Conservation (phyloP, 163 green algal genomes). For the Trebouxiophyceae sp. region DNA sequence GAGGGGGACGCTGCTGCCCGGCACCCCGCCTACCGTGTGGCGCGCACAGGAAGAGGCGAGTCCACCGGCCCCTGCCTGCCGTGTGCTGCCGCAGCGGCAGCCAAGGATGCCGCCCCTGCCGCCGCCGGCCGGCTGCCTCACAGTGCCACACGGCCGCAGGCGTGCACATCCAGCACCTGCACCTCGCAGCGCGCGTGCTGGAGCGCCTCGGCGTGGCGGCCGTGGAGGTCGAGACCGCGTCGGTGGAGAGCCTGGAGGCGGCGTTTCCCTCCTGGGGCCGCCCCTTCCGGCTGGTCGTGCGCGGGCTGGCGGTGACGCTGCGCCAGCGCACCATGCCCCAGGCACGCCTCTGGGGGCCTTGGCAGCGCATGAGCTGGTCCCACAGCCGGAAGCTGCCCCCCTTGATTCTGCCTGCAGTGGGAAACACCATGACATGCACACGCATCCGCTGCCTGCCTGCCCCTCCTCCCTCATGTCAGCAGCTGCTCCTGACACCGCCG, state of each 20-base stretch:
- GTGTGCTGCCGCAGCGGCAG: too few species aligned
- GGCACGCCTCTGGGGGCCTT: slow-evolving; percentile 2
- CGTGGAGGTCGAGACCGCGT: slow-evolving; percentile 4
- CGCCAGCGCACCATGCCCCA: slow-evolving; percentile 27
- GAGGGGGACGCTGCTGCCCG: too few species aligned
- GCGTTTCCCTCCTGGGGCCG: slow-evolving; percentile 19
- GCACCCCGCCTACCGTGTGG: too few species aligned
- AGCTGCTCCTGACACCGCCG: background rate
- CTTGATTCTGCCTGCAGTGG: too few species aligned
- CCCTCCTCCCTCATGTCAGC: background rate
- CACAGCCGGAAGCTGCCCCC: too few species aligned
- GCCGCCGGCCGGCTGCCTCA: too few species aligned
- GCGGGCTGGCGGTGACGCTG: slow-evolving; percentile 12
- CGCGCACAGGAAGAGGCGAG: too few species aligned
- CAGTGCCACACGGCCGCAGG: too few species aligned
- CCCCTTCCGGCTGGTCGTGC: slow-evolving; percentile 13
- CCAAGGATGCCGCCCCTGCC: too few species aligned
- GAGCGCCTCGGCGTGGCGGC: background rate
- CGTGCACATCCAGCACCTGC: slow-evolving; percentile 4
- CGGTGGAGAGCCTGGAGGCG: slow-evolving; percentile 14
- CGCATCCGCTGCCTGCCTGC: background rate
- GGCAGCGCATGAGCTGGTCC: too few species aligned
- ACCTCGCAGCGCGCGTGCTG: slow-evolving; percentile 2
- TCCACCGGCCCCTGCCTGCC: too few species aligned
- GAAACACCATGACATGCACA: background rate